Base-by-base conservation (phyloP, 1,284 basidiomycete species). In the Agroathelia rolfsii region DNA sequence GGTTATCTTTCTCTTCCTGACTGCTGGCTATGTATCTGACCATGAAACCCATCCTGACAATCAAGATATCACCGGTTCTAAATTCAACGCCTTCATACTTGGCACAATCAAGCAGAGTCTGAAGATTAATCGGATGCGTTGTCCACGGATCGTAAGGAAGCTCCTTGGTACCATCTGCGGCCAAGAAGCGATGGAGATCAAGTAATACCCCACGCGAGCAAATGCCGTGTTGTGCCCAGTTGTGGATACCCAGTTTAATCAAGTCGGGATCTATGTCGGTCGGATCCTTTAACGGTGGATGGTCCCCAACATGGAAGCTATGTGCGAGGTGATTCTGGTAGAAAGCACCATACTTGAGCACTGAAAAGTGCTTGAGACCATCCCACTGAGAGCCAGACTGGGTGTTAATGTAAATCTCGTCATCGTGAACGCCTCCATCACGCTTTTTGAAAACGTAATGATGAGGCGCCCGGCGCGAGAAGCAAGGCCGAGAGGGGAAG, bases 381-480 rank as follows among this genome's bases (percentile, higher is more conserved):
- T 83, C 81, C 79, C 80, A 82, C 42, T 84, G 81, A 3, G 76
- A 68, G 15, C 80, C 77, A 0, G 76, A 77, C 58, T 83, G 80
- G 0, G 77, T 76, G 41, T 84, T 83, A 12, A 80, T 76, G 43
- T 75, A 62, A 15, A 80, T 67, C 34, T 66, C 64, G 43, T 81
- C 77, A 44, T 81, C 77, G 30, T 68, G 57, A 11, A 61, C 48
- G 16, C 61, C 56, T 21, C 55, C 47, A 17, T 37, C 48, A 3
- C 47, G 44, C 40, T 31, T 36, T 46, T 55, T 25, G 42, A 26
- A 32, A 58, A 55, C 47, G 64, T 66, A 25, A 58, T 61, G 28
- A 74, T 58, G n/a, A n/a, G n/a, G n/a, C n/a, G n/a, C n/a, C n/a
- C n/a, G n/a, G n/a, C n/a, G 14, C 13, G 15, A 10, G 25, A 24